Evolutionary conservation across 2,329 filamentous ascomycete genomes (phyloP), one percentile per base, ranked within the genome.

Genomic region (Cytospora mali): DNA sequence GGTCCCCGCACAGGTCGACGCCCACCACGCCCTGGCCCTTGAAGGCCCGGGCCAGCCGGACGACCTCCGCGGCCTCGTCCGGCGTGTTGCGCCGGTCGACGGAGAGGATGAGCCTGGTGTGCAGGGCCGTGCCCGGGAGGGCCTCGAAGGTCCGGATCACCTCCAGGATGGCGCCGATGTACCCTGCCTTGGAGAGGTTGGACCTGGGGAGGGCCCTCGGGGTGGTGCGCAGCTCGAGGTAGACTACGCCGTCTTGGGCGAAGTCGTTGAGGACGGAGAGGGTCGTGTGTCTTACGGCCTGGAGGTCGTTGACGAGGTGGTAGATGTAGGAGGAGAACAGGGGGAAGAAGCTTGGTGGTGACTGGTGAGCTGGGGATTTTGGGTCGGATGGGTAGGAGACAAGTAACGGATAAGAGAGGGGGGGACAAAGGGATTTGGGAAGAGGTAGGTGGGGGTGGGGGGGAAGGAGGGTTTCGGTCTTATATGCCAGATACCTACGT

Each of bases 311-410:
- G 75, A 90, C 83, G 39, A 96, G 86, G 63, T 84, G 81, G 76
- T 95, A 94, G 68, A 93, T 94, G 73, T 92, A 92, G 50, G 83
- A 88, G 28, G 87, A 88, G 76, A 94, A 94, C 18, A 93, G 80
- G 2, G 87, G 87, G 71, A 93, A 93, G 81, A 93, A 92, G 48
- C 89, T 89, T 55, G 58, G 73, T 23, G n/a, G 6, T 21, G 13
- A 21, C 29, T 35, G 4, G 52, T 57, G 25, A 58, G 48, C 28
- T 50, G 27, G 13, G 27, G n/a, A 50, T 39, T 10, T 28, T n/a
- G n/a, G 65, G 57, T 23, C 29, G 13, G 51, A 55, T 52, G 33
- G 52, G 51, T 27, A 52, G 51, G 52, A 55, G 23, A 61, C 42
- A 33, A n/a, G 35, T 14, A 23, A 9, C 4, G n/a, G n/a, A n/a